Evolutionary conservation across 208 protist genomes (phyloP).

Genomic region (Novymonas esmeraldas): DNA sequence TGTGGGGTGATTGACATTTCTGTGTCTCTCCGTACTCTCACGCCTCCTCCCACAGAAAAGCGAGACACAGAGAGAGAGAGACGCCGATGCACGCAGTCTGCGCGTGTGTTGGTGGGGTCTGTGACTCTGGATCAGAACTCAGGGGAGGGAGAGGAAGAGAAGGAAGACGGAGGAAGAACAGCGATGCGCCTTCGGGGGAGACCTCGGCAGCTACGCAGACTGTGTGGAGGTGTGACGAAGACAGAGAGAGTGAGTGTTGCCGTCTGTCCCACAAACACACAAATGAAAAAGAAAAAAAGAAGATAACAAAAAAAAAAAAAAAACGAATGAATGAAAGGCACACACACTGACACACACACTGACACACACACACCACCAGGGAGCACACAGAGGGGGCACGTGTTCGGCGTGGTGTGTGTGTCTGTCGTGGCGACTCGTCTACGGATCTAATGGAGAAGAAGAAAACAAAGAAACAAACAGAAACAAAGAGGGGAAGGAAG

Average conservation of each 20-base stretch:
- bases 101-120: too few relatives aligned
- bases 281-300: slow-evolving; percentile 10
- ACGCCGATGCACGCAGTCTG: too few relatives aligned
- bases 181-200: too few relatives aligned
- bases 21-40: background rate
- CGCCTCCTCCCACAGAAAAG: background rate
- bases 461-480: background rate
- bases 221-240: too few relatives aligned
- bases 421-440: background rate
- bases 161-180: too few relatives aligned
- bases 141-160: too few relatives aligned
- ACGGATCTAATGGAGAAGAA: background rate
- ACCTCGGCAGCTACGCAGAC: too few relatives aligned
- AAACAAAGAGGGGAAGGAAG: background rate
- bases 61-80: too few relatives aligned
- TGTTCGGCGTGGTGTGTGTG: background rate
- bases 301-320: background rate
- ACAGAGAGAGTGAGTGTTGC: too few relatives aligned
- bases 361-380: background rate
- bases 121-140: too few relatives aligned
- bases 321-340: background rate
- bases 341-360: background rate
- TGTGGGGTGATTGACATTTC: slow-evolving; percentile 11
- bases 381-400: background rate
- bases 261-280: too few relatives aligned